Conservation (phyloP, 306 rosid genomes). For the Senna siamea region DNA sequence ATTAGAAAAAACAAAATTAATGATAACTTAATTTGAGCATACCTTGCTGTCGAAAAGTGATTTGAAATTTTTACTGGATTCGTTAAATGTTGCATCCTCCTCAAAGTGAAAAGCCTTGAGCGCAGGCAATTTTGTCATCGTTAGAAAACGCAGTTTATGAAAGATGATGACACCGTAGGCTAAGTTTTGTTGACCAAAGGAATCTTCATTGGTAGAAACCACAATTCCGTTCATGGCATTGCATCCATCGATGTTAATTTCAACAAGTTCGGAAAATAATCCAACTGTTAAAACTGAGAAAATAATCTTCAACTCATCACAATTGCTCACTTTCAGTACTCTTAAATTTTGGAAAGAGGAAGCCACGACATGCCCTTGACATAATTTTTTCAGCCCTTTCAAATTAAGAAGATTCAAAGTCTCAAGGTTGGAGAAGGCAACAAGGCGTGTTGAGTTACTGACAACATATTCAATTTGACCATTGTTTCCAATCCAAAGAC, state of each 20-base stretch:
- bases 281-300: background rate
- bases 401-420: background rate
- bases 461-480: background rate
- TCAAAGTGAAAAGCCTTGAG: too few species aligned
- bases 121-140: too few species aligned
- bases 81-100: too few species aligned
- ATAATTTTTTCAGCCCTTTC: background rate
- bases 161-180: background rate
- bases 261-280: background rate
- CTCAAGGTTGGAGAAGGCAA: slow-evolving; percentile 11
- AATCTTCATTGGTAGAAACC: background rate
- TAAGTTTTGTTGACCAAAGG: background rate
- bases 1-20: too few species aligned
- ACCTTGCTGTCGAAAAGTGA: too few species aligned
- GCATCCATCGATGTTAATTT: background rate
- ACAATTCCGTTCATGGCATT: background rate
- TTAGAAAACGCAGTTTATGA: too few species aligned
- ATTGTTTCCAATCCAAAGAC: background rate
- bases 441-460: background rate
- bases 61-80: too few species aligned
- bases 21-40: too few species aligned
- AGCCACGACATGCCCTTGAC: background rate
- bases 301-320: background rate
- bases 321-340: background rate
- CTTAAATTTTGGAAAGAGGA: background rate